phyloP scores from a whole-genome alignment of 768 basidiomycete genomes.

The Asterophora lycoperdoides region DNA sequence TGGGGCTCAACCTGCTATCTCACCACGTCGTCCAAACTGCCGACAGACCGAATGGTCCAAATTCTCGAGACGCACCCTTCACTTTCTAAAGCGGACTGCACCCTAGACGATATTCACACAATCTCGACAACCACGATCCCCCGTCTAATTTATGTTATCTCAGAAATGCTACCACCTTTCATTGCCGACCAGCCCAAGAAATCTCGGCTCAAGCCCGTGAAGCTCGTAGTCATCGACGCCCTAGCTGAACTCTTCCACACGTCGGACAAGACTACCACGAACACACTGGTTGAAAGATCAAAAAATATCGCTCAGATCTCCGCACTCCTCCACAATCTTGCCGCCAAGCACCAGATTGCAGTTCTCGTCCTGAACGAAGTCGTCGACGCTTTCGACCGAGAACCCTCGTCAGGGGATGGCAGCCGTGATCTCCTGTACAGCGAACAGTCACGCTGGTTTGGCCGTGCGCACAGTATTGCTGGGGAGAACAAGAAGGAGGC shows the following conservation, averaged over 20 bases:
- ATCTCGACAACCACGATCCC: conserved; percentile 51
- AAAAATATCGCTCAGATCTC: conserved; percentile 66
- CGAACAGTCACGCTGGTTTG: conserved; percentile 76
- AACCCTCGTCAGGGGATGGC: conserved; percentile 14
- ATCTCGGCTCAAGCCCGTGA: conserved; percentile 51
- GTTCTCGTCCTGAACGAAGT: conserved; percentile 90
- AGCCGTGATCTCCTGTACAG: conserved; percentile 53
- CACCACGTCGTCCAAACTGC: conserved; percentile 66
- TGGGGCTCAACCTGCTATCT: conserved; percentile 73
- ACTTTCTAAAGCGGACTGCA: conserved; percentile 39
- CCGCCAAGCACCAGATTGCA: conserved; percentile 57
- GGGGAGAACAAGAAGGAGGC: conserved; percentile 72
- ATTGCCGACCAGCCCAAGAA: conserved; percentile 32
- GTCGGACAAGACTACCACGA: conserved; percentile 50
- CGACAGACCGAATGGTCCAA: conserved; percentile 64
- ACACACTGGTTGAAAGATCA: conserved; percentile 69
- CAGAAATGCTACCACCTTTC: conserved; percentile 49
- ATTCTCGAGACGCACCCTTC: conserved; percentile 51
- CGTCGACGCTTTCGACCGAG: conserved; percentile 62
- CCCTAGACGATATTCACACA: conserved; percentile 59
- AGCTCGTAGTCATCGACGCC: conserved; percentile 82
- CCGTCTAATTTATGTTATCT: conserved; percentile 52
- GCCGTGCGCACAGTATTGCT: conserved; percentile 52
- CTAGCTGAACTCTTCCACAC: conserved; percentile 82
- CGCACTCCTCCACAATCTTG: conserved; percentile 65